Evolutionary conservation across 495 filamentous ascomycete species (phyloP).

Genomic region (Niebla homalea): DNA sequence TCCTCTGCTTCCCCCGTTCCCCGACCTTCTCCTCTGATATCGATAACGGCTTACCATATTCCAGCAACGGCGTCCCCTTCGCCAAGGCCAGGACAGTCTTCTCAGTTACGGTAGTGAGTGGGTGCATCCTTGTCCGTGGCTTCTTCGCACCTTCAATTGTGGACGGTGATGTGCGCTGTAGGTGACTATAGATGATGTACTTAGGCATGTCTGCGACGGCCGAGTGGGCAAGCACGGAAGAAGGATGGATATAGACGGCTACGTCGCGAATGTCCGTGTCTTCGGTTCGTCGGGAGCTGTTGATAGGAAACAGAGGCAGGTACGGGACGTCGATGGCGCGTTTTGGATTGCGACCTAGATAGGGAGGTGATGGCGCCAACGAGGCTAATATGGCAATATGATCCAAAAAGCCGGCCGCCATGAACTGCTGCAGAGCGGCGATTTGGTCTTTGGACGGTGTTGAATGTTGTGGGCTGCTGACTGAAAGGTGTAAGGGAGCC

Average conservation of each 20-base stretch:
- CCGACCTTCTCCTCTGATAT: slow-evolving; percentile 49
- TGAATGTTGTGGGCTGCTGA: slow-evolving; percentile 48
- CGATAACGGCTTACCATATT: slow-evolving; percentile 77
- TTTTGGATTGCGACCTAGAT: slow-evolving; percentile 54
- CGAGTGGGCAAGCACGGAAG: slow-evolving; percentile 60
- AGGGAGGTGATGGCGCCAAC: slow-evolving; percentile 59
- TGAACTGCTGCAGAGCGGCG: slow-evolving; percentile 76
- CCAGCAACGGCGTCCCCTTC: slow-evolving; percentile 71
- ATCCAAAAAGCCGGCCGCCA: slow-evolving; percentile 88
- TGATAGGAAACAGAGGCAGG: slow-evolving; percentile 62
- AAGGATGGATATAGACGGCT: slow-evolving; percentile 75
- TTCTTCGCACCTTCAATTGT: slow-evolving; percentile 32
- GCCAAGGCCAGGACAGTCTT: slow-evolving; percentile 67
- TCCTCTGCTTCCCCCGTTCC: slow-evolving; percentile 38
- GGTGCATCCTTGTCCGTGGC: slow-evolving; percentile 80
- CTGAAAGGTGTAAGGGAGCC: slow-evolving; percentile 49
- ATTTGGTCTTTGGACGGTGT: slow-evolving; percentile 59
- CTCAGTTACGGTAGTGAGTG: slow-evolving; percentile 63
- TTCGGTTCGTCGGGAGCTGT: slow-evolving; percentile 29
- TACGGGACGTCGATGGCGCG: slow-evolving; percentile 85
- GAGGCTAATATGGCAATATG: slow-evolving; percentile 91
- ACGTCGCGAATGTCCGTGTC: slow-evolving; percentile 28
- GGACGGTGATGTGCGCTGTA: slow-evolving; percentile 53
- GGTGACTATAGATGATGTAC: slow-evolving; percentile 76
- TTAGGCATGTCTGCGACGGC: slow-evolving; percentile 63